These are phyloP conservation scores for Lasiosphaeris hirsuta DNA, from an alignment of 495 filamentous ascomycete genomes.

Conservation along the genomic window DNA sequence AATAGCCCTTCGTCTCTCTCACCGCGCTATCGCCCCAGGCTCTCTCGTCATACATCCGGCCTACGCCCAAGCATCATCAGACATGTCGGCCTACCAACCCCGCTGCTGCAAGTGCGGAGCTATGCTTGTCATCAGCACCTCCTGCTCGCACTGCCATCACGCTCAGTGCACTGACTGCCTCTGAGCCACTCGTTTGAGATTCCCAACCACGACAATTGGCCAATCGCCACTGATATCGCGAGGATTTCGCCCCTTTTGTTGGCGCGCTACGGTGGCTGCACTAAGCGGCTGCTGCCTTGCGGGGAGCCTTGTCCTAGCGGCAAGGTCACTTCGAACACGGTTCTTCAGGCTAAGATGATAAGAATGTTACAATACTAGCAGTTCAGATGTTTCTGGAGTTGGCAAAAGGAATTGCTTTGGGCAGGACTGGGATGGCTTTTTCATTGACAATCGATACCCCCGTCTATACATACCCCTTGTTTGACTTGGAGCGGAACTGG, in stretches of 20 bases:
- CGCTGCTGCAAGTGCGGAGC: constrained; percentile 48
- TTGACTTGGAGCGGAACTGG: too few relatives aligned
- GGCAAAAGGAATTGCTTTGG: too few relatives aligned
- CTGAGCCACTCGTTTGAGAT: constrained; percentile 23
- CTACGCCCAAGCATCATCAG: constrained; percentile 6
- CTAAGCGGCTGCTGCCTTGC: too few relatives aligned
- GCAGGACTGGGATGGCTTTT: too few relatives aligned
- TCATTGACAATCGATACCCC: too few relatives aligned
- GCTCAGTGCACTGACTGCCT: constrained; percentile 41
- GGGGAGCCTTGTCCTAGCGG: too few relatives aligned
- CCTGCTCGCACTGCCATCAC: constrained; percentile 44
- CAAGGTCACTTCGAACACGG: too few relatives aligned
- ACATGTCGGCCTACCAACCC: constrained; percentile 36
- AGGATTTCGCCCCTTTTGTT: background rate
- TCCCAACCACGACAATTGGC: background rate
- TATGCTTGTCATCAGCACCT: constrained; percentile 47
- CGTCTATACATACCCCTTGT: too few relatives aligned
- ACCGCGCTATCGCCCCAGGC: background rate
- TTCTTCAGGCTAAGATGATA: too few relatives aligned
- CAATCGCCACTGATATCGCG: background rate
- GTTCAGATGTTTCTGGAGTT: too few relatives aligned
- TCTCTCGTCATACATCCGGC: background rate
- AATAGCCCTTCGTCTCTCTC: too few relatives aligned
- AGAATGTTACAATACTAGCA: too few relatives aligned
- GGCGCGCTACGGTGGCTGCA: background rate